Evolutionary conservation across 306 rosid species (phyloP).

Genomic region (Carpinus fangiana): DNA sequence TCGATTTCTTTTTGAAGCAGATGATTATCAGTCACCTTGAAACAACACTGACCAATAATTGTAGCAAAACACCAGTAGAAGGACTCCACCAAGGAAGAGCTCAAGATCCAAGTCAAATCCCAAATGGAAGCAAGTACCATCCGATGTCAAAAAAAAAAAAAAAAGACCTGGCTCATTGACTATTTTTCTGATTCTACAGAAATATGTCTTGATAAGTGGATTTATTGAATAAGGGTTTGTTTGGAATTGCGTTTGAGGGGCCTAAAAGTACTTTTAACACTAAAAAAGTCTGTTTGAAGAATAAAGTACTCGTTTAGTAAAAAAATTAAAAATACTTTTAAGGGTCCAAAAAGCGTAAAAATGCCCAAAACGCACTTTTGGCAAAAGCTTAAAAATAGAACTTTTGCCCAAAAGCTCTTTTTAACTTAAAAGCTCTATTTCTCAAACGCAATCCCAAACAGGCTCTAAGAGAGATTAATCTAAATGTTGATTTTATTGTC

Average conservation of each 20-base stretch:
- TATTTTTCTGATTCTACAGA: neutral
- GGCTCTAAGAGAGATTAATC: neutral
- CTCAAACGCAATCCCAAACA: no score
- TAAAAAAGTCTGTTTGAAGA: no score
- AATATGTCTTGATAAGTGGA: neutral
- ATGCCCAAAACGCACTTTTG: no score
- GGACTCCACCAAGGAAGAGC: neutral
- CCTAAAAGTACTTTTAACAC: no score
- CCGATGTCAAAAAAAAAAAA: neutral
- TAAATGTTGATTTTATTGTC: neutral
- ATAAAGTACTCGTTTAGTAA: no score
- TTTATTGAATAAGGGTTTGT: neutral
- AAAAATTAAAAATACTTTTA: no score
- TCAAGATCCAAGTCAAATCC: neutral
- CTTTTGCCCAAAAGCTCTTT: no score
- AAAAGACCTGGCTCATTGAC: neutral
- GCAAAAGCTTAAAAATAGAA: no score
- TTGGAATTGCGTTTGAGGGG: no score
- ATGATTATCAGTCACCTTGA: neutral
- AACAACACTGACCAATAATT: neutral
- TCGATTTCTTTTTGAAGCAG: no score
- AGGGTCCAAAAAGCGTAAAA: no score
- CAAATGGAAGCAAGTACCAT: neutral
- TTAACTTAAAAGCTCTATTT: no score
- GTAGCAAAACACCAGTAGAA: neutral